Base-by-base conservation (phyloP, 306 rosid genomes). In the Echinosophora koreensis region DNA sequence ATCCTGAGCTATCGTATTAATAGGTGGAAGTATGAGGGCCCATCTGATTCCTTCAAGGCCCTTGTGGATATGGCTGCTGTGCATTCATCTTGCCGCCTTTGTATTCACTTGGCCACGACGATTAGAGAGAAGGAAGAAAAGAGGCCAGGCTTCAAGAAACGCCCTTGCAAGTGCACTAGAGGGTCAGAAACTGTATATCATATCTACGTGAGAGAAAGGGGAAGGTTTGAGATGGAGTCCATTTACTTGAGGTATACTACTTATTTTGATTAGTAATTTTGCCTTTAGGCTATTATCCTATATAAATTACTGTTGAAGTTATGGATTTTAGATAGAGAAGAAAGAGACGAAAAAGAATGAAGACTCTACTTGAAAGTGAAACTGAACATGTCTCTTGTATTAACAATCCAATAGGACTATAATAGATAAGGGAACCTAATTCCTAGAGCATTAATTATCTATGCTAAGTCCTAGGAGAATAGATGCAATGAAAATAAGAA, bases 1-100 rank as follows among this genome's bases (percentile, higher is more conserved):
- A 71, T 41, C 9, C 74, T 70, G 71, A 73, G 57, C 65, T 84
- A 22, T 82, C 77, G 66, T 58, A 52, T 79, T 62, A 55, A 76
- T 77, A 95, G 99, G 92, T 95, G 99, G 99, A 95, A 95, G 87
- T 85, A 88, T 66, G 97, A 95, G 71, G 99, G 99, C 1, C 99
- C 99, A 73, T 88, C 94, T 18, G 94, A 95, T 84, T 88, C 97
- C 74, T 95, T 95, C 92, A 95, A 92, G 87, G 99, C 99, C 54
- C 92, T 95, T 38, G 89, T 95, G 77, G 99, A 95, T 87, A 95
- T 95, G 99, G 99, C 97, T 58, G 97, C 97, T 50, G 97, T 95
- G 77, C 99, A 95, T 87, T 95, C 97, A 46, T 92, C 99, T 28
- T 95, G 99, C 80, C 99, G 99, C 80, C 97, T 95, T 79, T 95